These are phyloP conservation scores for Warburgia ugandensis DNA, from an alignment of 164 flowering plant genomes.

Conservation along the genomic window DNA sequence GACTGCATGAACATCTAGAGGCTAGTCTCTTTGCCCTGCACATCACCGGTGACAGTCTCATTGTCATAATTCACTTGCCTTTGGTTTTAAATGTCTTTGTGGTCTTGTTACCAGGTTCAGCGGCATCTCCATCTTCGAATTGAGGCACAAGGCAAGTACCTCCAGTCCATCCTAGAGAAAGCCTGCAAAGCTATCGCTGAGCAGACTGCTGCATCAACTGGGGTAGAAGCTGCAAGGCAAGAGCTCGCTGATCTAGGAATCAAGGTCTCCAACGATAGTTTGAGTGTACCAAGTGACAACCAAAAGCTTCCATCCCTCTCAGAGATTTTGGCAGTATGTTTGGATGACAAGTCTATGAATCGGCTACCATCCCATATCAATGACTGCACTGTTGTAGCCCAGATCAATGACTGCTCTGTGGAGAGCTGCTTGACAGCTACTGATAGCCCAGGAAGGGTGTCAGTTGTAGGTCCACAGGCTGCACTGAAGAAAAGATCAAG, in stretches of 20 bases:
- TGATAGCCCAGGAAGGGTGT: constrained; percentile 40
- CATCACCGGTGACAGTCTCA: neutral
- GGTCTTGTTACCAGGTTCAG: constrained; percentile 54
- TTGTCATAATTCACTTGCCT: neutral
- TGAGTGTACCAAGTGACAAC: constrained; percentile 28
- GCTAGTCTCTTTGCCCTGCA: constrained; percentile 26
- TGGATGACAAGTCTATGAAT: constrained; percentile 31
- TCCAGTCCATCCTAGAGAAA: constrained; percentile 81
- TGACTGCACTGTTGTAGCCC: constrained; percentile 60
- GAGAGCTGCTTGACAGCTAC: constrained; percentile 67
- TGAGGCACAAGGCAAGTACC: constrained; percentile 89
- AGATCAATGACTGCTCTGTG: constrained; percentile 54
- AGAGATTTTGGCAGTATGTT: constrained; percentile 32
- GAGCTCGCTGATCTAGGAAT: constrained; percentile 75
- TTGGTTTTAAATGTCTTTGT: neutral
- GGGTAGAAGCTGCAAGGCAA: constrained; percentile 69
- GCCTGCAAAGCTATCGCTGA: constrained; percentile 76
- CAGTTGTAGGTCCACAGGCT: constrained; percentile 31
- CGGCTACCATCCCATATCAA: constrained; percentile 42
- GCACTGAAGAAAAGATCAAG: constrained; percentile 62
- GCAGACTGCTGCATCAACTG: constrained; percentile 46
- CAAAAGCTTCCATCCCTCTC: constrained; percentile 41
- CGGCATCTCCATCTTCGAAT: constrained; percentile 76
- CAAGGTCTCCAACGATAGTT: constrained; percentile 48
- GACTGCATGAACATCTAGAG: constrained; percentile 91